Conservation (phyloP, 768 basidiomycete genomes). For the Strobilomyces echinocephalus region DNA sequence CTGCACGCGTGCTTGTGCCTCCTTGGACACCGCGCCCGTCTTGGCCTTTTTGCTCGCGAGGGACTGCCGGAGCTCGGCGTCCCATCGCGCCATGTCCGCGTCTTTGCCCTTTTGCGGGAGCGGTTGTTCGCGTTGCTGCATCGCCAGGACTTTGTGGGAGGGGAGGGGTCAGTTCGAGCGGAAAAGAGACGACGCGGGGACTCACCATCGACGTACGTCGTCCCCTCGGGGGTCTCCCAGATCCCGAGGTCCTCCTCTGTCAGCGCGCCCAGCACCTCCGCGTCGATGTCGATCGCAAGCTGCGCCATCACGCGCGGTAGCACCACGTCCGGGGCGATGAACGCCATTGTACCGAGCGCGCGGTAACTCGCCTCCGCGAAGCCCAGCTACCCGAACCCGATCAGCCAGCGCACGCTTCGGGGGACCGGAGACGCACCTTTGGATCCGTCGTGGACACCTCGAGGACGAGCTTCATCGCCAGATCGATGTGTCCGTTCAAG, state of each 20-base stretch:
- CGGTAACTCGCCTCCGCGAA: conserved; percentile 68
- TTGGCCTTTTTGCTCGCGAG: conserved; percentile 70
- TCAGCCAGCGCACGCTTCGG: neutral
- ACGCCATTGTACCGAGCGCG: conserved; percentile 71
- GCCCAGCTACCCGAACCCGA: conserved; percentile 17
- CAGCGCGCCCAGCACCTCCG: conserved; percentile 52
- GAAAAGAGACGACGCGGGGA: neutral
- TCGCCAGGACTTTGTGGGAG: conserved; percentile 49
- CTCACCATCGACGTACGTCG: conserved; percentile 72
- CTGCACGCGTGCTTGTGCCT: conserved; percentile 78
- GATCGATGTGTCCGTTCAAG: conserved; percentile 46
- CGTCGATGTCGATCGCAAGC: conserved; percentile 60
- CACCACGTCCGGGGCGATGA: conserved; percentile 67
- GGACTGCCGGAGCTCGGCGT: conserved; percentile 84
- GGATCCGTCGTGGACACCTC: conserved; percentile 40
- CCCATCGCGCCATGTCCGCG: conserved; percentile 90
- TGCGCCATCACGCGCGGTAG: conserved; percentile 70
- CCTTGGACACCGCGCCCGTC: conserved; percentile 60
- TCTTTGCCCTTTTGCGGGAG: conserved; percentile 70
- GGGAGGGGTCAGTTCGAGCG: too few relatives aligned
- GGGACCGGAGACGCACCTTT: conserved; percentile 36
- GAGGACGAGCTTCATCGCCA: conserved; percentile 46
- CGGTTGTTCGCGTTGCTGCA: conserved; percentile 46
- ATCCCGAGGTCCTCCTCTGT: conserved; percentile 74
- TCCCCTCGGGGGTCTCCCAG: conserved; percentile 84